Evolutionary conservation across 768 basidiomycete species (phyloP).

Genomic region (Paxillus ammoniavirescens): DNA sequence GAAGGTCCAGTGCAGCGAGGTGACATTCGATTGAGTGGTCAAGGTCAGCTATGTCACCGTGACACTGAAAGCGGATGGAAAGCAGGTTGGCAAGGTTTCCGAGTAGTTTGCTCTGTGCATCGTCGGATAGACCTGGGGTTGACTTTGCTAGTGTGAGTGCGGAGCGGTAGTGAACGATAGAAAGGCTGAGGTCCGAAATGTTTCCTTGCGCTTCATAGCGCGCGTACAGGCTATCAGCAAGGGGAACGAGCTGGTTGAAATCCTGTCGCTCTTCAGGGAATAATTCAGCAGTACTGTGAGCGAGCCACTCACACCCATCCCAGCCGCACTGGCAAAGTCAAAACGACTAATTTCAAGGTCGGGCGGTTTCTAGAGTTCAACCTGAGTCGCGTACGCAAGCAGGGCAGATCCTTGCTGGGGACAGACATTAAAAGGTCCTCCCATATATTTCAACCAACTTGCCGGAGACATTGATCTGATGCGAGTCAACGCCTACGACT

Average conservation of each 20-base stretch:
- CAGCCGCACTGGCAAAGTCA: too few relatives aligned
- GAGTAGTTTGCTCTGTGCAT: constrained; percentile 23
- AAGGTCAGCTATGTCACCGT: constrained; percentile 25
- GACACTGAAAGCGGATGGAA: constrained; percentile 25
- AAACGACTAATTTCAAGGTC: too few relatives aligned
- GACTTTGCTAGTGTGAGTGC: constrained; percentile 22
- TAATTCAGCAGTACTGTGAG: neutral
- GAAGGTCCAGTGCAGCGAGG: constrained; percentile 24
- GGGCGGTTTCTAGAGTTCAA: too few relatives aligned
- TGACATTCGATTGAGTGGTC: constrained; percentile 29
- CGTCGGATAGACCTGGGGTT: constrained; percentile 14
- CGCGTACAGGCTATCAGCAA: constrained; percentile 24
- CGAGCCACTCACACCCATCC: constrained; percentile 18
- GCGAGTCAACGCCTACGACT: too few relatives aligned
- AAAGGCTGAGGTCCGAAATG: constrained; percentile 24
- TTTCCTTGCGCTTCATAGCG: constrained; percentile 21
- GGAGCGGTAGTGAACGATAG: constrained; percentile 26
- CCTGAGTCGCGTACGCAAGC: too few relatives aligned
- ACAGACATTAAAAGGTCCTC: too few relatives aligned
- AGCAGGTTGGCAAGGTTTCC: constrained; percentile 29
- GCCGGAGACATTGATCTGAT: too few relatives aligned
- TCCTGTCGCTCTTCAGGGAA: constrained; percentile 14
- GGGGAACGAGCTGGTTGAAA: constrained; percentile 20
- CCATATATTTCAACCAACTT: too few relatives aligned
- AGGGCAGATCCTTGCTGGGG: too few relatives aligned